Evolutionary conservation across 371 early-diverging fungal genomes (phyloP), one percentile per base, ranked within the genome.

Genomic region (Zancudomyces culisetae): DNA sequence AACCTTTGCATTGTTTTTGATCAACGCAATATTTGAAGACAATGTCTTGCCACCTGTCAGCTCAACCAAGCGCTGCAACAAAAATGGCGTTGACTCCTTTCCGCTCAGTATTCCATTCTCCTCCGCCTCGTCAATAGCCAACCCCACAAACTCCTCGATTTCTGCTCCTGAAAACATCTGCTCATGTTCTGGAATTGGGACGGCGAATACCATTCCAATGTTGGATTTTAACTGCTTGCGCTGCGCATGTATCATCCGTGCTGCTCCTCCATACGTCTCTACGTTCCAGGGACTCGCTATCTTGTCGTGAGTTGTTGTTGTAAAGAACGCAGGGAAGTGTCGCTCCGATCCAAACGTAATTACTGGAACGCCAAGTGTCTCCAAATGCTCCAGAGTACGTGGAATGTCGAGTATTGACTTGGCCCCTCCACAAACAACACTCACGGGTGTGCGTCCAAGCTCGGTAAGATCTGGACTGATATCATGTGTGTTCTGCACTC

Each of bases 321-420:
- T 78, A 61, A 87, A 95, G 65, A 95, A 95, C 0, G 91, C 88
- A 6, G 96, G 96, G 47, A 95, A 90, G 18, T 76, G 73, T 0
- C 59, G 59, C 2, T 66, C 63, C 12, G 63, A 54, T 10, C 85
- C 84, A 54, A 75, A 70, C 0, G 90, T 83, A 1, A 80, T 72
- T 0, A 93, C 93, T 0, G 92, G 78, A 0, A 93, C 93, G 24
- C 96, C 96, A 60, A 84, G 83, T 0, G 96, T 92, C 66, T 94
- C 95, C 54, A 10, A 18, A 90, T 95, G 53, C 78, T 78, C 50
- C 71, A 79, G 60, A n/a, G n/a, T n/a, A n/a, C n/a, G n/a, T n/a
- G n/a, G n/a, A n/a, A 95, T 83, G 62, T 92, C 94, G 22, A 95
- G 68, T 35, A 93, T 92, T 27, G 85, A 80, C 62, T 95, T 95